Evolutionary conservation across 73 alveolate genomes (phyloP), one percentile per base, ranked within the genome.

Genomic region (Stentor roeselii): DNA sequence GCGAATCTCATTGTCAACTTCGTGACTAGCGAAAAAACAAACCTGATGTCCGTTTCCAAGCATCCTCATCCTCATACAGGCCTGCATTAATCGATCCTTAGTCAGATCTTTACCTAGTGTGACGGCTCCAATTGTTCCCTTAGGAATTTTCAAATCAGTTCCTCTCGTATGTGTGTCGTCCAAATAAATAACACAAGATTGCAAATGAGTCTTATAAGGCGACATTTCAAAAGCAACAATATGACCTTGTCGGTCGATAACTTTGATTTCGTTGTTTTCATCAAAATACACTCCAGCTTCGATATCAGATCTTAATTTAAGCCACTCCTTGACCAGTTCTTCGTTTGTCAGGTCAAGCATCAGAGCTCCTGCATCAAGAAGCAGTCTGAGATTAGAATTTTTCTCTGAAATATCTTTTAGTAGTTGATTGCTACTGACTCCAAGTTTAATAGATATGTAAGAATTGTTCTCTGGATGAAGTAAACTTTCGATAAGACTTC

Each of bases 111-210:
- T 58, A 39, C 91, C 86, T 2, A 86, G 3, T 3, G 91, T 83
- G 60, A 86, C 82, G 40, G 88, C 88, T 3, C 90, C 91, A 21
- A 77, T 77, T 6, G 91, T 76, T n/a, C 42, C 83, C 14, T 61
- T 83, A 0, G 91, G 85, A 27, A 86, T 58, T 31, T 76, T 76
- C 34, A 86, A 31, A 59, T 86, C 91, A 0, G 91, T 78, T 77
- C 91, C 91, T 30, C 91, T n/a, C 0, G 91, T 86, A 75, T 86
- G 91, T 60, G 86, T 60, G 78, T 86, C 91, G 35, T 86, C 91
- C 74, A 86, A 31, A 37, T 86, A 86, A 0, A 84, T 86, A 78
- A 86, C 76, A 78, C 86, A 80, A 39, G 42, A 11, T 11, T 50
- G 30, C 6, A 50, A 21, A 50, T 50, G 67, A 11, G 30, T 50